A percentile compares a stretch with the other conserved stretches of the same genome.
phyloP scores from a whole-genome alignment of 768 basidiomycete genomes.

The Lanmaoa rubissima region DNA sequence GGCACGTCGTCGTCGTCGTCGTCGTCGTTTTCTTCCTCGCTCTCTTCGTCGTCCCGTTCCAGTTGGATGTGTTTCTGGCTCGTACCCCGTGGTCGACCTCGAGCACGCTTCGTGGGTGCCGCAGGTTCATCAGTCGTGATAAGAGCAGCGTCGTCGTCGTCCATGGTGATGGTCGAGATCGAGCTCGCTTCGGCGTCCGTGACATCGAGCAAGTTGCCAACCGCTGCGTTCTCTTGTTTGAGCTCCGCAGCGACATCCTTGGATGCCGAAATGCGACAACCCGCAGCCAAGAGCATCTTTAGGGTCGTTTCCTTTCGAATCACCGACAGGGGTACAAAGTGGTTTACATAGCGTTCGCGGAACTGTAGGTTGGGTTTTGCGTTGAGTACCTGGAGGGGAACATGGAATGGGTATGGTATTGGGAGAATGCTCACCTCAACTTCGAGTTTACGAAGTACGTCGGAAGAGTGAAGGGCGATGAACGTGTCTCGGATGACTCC shows the following conservation, averaged over 20 bases:
- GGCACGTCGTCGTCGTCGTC: constrained; percentile 16
- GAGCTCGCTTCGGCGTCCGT: constrained; percentile 37
- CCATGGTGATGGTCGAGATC: constrained; percentile 26
- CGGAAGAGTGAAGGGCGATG: constrained; percentile 85
- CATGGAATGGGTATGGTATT: background rate
- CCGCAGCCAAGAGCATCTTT: constrained; percentile 43
- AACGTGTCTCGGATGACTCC: constrained; percentile 89
- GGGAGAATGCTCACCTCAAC: constrained; percentile 57
- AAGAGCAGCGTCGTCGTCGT: background rate
- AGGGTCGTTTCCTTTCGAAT: constrained; percentile 39
- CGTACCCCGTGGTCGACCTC: constrained; percentile 21
- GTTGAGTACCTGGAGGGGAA: background rate
- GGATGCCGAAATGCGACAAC: constrained; percentile 43
- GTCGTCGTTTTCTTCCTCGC: constrained; percentile 14
- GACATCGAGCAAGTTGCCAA: constrained; percentile 38
- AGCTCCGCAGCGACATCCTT: constrained; percentile 37
- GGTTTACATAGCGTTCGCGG: constrained; percentile 70
- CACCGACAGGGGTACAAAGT: constrained; percentile 58
- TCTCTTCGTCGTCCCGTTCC: background rate
- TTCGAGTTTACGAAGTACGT: constrained; percentile 71
- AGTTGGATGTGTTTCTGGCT: constrained; percentile 19
- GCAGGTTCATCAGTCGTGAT: background rate
- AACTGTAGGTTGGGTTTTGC: constrained; percentile 46
- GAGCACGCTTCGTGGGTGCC: constrained; percentile 8
- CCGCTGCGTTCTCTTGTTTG: constrained; percentile 10